These are phyloP conservation scores for Fonsecaea erecta DNA, from an alignment of 2,329 filamentous ascomycete species.

Conservation along the genomic window DNA sequence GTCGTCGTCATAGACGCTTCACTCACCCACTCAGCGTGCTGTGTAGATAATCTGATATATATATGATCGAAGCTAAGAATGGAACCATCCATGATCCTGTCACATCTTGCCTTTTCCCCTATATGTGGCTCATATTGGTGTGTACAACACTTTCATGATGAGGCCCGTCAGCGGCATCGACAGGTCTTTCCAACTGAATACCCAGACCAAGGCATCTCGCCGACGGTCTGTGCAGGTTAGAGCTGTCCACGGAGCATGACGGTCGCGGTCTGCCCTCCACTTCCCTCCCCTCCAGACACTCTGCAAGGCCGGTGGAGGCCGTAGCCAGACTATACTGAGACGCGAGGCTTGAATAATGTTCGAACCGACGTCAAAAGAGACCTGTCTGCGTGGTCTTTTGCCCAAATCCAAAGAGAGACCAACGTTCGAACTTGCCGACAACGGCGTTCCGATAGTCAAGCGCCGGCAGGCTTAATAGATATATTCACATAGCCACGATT, in stretches of 20 bases:
- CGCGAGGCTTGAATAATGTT: not conserved
- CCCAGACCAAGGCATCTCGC: not conserved
- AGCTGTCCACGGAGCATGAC: not conserved
- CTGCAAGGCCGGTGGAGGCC: not conserved
- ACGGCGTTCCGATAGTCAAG: not conserved
- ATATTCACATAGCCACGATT: not conserved
- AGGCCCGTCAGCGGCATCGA: not conserved
- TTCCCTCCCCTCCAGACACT: not conserved
- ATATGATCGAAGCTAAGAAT: not conserved
- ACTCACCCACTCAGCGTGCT: too few species aligned
- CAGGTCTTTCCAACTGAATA: not conserved
- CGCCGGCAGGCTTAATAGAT: not conserved
- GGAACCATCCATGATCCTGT: not conserved
- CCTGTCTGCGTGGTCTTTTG: not conserved
- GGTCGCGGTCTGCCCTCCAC: not conserved
- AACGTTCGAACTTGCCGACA: not conserved
- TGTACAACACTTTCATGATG: too few species aligned
- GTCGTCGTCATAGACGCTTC: too few species aligned
- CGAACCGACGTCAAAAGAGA: not conserved
- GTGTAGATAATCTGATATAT: not conserved
- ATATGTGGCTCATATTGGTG: not conserved
- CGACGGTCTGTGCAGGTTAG: not conserved
- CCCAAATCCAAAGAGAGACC: not conserved
- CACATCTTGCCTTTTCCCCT: not conserved
- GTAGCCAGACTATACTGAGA: not conserved